Evolutionary conservation across 2,329 filamentous ascomycete genomes (phyloP).

Genomic region (Trichoderma aggressivum): DNA sequence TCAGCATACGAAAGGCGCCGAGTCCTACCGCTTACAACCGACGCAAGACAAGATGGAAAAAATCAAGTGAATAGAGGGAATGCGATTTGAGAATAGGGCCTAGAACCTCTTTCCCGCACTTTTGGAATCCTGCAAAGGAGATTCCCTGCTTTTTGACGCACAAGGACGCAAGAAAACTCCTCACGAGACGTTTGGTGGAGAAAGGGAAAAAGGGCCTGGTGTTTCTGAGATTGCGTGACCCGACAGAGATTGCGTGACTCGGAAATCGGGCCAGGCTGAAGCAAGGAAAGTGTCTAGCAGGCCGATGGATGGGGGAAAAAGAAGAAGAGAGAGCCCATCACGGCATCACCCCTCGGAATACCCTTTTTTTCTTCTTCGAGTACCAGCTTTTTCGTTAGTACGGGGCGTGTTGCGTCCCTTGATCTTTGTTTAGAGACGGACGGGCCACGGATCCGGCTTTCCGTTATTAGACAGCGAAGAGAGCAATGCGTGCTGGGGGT

Average conservation of each 20-base stretch:
- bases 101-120: not conserved
- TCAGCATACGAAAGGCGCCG: not conserved
- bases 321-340: not conserved
- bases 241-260: constrained; percentile 14
- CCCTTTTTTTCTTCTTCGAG: not conserved
- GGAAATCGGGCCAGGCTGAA: not conserved
- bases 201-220: not conserved
- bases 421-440: not conserved
- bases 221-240: constrained; percentile 13
- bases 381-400: not conserved
- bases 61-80: not conserved
- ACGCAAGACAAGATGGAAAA: not conserved
- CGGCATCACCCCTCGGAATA: not conserved
- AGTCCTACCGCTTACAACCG: not conserved
- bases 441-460: not conserved
- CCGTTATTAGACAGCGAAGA: not conserved
- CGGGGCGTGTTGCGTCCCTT: not conserved
- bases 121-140: not conserved
- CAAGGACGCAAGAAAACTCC: not conserved
- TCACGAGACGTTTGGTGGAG: constrained; percentile 10
- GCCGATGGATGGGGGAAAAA: not conserved
- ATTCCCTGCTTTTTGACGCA: not conserved
- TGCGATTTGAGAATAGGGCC: not conserved
- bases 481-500: not conserved
- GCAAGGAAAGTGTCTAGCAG: not conserved